Evolutionary conservation across 306 rosid species (phyloP).

Genomic region (Herpetospermum pedunculosum): DNA sequence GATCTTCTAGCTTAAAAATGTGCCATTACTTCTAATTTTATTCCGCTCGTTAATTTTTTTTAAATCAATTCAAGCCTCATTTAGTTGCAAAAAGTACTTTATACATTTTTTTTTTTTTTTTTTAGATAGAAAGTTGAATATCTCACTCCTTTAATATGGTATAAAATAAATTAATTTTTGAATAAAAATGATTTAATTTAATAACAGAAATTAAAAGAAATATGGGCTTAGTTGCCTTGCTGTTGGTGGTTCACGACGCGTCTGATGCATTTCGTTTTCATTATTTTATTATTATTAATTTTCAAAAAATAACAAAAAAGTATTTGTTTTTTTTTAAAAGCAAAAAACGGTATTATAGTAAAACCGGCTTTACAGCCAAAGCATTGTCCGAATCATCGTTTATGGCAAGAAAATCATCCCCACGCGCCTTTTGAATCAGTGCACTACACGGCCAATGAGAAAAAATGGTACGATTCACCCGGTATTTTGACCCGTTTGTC

Average conservation of each 20-base stretch:
- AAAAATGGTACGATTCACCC: no score
- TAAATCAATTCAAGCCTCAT: no score
- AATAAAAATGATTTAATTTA: background rate
- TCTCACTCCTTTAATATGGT: no score
- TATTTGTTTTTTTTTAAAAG: background rate
- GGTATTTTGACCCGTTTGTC: no score
- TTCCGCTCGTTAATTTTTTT: no score
- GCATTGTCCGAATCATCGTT: background rate
- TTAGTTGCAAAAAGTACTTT: no score
- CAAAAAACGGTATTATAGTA: background rate
- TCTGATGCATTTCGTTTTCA: background rate
- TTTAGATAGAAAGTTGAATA: no score
- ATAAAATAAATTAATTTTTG: no score
- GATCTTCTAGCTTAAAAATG: no score
- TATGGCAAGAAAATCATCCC: background rate
- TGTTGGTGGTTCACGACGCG: background rate
- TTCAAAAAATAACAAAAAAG: background rate
- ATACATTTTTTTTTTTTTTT: no score
- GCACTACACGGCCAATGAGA: background rate
- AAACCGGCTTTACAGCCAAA: conserved; percentile 2
- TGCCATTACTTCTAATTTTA: no score
- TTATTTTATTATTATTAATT: background rate
- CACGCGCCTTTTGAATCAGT: background rate
- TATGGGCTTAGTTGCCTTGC: background rate
- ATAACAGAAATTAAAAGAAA: background rate